Evolutionary conservation across 306 rosid genomes (phyloP).

Genomic region (Ammopiptanthus mongolicus): DNA sequence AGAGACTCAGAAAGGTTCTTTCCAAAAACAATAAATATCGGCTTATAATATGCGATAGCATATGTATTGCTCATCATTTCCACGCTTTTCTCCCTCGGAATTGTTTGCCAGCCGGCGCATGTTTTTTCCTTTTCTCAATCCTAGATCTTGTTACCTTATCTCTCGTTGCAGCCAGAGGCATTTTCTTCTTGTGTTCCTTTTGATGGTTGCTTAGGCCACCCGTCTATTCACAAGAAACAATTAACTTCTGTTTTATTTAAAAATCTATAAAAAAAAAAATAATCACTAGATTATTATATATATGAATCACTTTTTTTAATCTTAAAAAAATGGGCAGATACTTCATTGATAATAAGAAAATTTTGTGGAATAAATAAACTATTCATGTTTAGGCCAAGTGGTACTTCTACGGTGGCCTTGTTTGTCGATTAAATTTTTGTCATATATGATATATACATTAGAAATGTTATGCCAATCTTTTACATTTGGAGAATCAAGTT

Average conservation of each 20-base stretch:
- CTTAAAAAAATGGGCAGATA: not conserved
- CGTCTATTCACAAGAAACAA: constrained; percentile 42
- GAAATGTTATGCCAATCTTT: not conserved
- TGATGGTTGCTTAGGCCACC: constrained; percentile 85
- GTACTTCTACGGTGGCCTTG: not conserved
- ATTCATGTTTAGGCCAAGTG: not conserved
- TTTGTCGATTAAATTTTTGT: not conserved
- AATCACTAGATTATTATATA: too few relatives aligned
- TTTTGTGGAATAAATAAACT: too few relatives aligned
- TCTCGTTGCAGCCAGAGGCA: constrained; percentile 77
- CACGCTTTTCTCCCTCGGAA: constrained; percentile 78
- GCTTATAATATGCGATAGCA: not conserved
- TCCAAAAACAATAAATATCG: not conserved
- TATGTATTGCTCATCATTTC: constrained; percentile 33
- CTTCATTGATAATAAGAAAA: not conserved
- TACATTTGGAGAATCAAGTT: not conserved
- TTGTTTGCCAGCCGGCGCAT: constrained; percentile 54
- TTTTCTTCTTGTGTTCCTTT: constrained; percentile 75
- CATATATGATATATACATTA: not conserved
- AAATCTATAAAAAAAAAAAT: not conserved
- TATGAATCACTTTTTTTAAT: too few relatives aligned
- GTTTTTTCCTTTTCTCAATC: constrained; percentile 45
- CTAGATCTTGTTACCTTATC: constrained; percentile 43
- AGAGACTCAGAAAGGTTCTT: not conserved
- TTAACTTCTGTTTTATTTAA: not conserved